phyloP scores from a whole-genome alignment of 179 eudicot species.

The Patellifolia procumbens region DNA sequence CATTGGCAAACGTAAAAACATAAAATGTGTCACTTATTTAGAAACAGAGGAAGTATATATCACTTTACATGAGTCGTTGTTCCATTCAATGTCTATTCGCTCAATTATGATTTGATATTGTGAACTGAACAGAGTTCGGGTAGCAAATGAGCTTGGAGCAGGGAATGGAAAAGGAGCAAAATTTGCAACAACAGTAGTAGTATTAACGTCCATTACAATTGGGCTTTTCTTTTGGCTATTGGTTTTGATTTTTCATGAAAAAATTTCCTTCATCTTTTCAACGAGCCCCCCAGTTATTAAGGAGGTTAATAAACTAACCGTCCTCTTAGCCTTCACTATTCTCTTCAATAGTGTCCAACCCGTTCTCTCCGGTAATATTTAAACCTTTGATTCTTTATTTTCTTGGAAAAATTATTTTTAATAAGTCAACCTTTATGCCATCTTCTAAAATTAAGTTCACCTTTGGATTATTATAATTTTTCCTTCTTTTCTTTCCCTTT shows the following conservation, averaged over 20 bases:
- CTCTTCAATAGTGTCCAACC: conserved; percentile 9
- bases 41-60: too few species aligned
- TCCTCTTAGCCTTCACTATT: background rate
- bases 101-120: too few species aligned
- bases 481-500: too few species aligned
- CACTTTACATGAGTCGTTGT: too few species aligned
- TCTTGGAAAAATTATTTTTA: too few species aligned
- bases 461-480: too few species aligned
- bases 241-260: conserved; percentile 19
- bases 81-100: too few species aligned
- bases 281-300: conserved; percentile 2
- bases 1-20: too few species aligned
- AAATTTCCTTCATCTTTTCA: conserved; percentile 27
- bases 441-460: too few species aligned
- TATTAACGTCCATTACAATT: conserved; percentile 25
- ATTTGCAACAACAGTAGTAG: conserved; percentile 12
- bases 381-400: too few species aligned
- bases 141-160: conserved; percentile 38
- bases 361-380: conserved; percentile 9
- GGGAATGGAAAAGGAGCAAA: conserved; percentile 33
- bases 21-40: too few species aligned
- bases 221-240: conserved; percentile 30
- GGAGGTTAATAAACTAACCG: background rate
- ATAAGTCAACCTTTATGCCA: too few species aligned
- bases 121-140: conserved; percentile 26